phyloP scores from a whole-genome alignment of 345 rosid genomes.

The Eucalyptus pumila region DNA sequence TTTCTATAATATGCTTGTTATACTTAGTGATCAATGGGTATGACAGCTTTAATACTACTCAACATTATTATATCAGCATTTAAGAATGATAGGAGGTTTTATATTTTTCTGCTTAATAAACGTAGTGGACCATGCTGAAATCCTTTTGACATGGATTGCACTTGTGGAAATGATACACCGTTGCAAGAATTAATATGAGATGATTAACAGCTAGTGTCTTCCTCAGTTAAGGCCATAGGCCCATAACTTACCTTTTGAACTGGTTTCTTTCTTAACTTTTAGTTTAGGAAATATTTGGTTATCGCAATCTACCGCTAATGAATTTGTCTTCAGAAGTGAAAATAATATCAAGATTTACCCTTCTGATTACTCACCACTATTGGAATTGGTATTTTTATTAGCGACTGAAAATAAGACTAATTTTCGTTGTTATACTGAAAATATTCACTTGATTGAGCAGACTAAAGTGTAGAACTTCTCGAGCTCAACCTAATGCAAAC shows the following conservation, averaged over 20 bases:
- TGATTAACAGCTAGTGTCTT: neutral
- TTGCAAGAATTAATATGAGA: neutral
- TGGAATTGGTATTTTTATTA: neutral
- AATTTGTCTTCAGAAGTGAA: neutral
- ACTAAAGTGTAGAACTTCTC: neutral
- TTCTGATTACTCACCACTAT: neutral
- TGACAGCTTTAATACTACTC: neutral
- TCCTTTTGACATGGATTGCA: neutral
- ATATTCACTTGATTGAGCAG: neutral
- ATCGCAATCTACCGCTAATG: neutral
- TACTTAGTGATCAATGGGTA: neutral
- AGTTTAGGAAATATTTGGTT: neutral
- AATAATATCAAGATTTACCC: neutral
- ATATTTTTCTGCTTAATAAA: neutral
- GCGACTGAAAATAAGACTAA: neutral
- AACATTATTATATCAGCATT: neutral
- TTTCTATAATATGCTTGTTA: neutral
- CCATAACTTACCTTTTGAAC: neutral
- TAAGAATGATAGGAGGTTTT: neutral
- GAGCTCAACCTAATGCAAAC: neutral
- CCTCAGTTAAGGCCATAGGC: neutral
- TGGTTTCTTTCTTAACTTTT: neutral
- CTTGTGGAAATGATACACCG: neutral
- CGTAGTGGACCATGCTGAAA: neutral
- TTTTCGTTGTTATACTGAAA: neutral